Evolutionary conservation across 345 rosid species (phyloP).

Genomic region (Cardiospermum halicacabum): DNA sequence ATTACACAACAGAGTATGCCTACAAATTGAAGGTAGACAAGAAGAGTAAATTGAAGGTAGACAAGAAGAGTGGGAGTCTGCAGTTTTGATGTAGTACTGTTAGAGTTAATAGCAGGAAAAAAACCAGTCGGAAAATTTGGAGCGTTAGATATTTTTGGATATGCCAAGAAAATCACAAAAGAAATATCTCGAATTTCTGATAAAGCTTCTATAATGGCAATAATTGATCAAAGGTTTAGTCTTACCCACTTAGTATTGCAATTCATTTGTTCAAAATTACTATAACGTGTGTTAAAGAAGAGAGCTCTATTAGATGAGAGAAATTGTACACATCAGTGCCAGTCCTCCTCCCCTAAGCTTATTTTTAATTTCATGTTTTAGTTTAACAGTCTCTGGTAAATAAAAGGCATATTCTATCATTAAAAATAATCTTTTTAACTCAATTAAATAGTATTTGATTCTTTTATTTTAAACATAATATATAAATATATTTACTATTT

Average conservation of each 20-base stretch:
- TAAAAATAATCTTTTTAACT: too few relatives aligned
- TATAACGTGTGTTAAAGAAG: constrained; percentile 75
- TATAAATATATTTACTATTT: too few relatives aligned
- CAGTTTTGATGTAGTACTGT: constrained; percentile 78
- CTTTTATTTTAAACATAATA: too few relatives aligned
- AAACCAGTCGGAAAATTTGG: constrained; percentile 92
- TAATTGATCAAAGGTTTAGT: constrained; percentile 59
- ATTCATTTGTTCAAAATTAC: constrained; percentile 73
- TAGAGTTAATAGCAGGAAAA: constrained; percentile 79
- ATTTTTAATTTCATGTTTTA: constrained; percentile 14
- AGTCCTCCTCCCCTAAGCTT: constrained; percentile 48
- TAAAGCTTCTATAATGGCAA: constrained; percentile 53
- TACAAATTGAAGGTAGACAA: constrained; percentile 78
- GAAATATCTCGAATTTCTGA: constrained; percentile 67
- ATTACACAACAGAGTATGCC: constrained; percentile 60
- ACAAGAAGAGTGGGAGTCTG: constrained; percentile 91
- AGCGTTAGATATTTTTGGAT: constrained; percentile 89
- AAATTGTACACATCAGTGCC: constrained; percentile 74
- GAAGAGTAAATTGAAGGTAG: too few relatives aligned
- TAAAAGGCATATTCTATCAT: too few relatives aligned
- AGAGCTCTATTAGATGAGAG: constrained; percentile 66
- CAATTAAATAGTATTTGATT: too few relatives aligned
- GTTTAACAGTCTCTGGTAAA: background rate
- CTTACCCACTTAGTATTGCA: constrained; percentile 48
- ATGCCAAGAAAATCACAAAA: constrained; percentile 63